Base-by-base conservation (phyloP, 1,284 basidiomycete species). In the Fomitiporia mediterranea region DNA sequence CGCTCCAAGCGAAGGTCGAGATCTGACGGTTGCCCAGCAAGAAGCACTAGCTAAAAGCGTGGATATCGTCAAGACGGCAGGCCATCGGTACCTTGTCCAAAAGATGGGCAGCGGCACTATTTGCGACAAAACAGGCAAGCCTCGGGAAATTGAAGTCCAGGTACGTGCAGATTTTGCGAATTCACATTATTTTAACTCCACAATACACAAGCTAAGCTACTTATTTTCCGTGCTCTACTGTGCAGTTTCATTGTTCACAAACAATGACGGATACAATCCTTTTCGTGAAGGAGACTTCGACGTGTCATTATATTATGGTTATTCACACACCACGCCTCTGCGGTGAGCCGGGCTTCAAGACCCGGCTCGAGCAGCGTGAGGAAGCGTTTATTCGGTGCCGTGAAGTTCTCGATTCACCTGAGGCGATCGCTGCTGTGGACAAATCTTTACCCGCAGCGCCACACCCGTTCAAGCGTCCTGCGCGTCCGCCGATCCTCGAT, bases 301-400 rank as follows among this genome's bases (percentile, higher is more conserved):
- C 86, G 28, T 91, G 94, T 71, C 85, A 89, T 63, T 97, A 98
- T 69, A 83, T 96, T 49, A 77, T 98, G 56, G 89, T 96, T 62
- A 86, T 98, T 57, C 89, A 96, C 69, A 95, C 93, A 0, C 94
- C 94, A 30, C 86, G 93, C 56, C 78, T 98, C 21, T 98, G 94
- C 67, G 83, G 84, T 55, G 86, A 95, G 65, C 93, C 93, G 11
- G 91, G 93, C 6, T 98, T 98, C 74, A 85, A 80, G 68, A 89
- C 88, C 44, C 81, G 78, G 47, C 76, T 77, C 50, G 86, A 91
- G 61, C 73, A 76, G 42, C 78, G 75, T 51, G 82, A 84, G 56
- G 85, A 89, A 64, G 75, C 82, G 23, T 73, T 76, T 63, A 84
- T 91, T 65, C 84, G 82, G 55, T 91, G 89, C 69, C 83, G 89